Base-by-base conservation (phyloP, 176 grass and related monocot genomes). In the Elaeis guineensis region DNA sequence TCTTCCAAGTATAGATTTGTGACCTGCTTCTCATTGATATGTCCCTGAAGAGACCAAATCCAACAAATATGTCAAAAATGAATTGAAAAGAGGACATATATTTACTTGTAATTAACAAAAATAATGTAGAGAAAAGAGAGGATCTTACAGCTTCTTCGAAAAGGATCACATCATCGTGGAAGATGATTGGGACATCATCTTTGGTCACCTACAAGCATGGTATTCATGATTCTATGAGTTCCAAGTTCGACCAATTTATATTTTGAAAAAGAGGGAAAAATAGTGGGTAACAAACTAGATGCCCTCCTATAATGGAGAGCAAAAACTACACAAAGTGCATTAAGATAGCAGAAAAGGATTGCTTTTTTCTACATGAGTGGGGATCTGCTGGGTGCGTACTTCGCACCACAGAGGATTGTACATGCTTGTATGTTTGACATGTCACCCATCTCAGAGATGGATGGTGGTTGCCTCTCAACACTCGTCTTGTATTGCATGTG, bases 171-270 rank as follows among this genome's bases (percentile, higher is more conserved):
- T 97, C 60, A 28, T 97, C 92, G 51, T 97, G 92, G 75, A 97
- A 97, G 74, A 97, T 85, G 82, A 91, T 61, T 16, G 87, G 81
- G 59, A 64, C 75, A 0, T 52, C 84, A 52, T 97, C 92, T 59
- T 72, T 97, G 8, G 87, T 91, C 29, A 91, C 92, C 92, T 97
- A 62, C 75, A 85, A 74, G 85, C 85, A 57, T 49, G 76, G 77
- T 29, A 66, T 16, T 66, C 28, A 49, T 26, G 49, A 52, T 61
- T 80, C 54, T 22, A 67, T 85, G 77, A 57, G 73, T 77, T 73
- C 77, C 80, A 76, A 0, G 67, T 67, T 72, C 62, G 73, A 63
- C 75, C 59, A 86, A 29, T 29, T 29, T 29, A 61, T 70, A 65
- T 69, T 77, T 66, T 19, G 25, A 67, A 5, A 53, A 20, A 53